These are phyloP conservation scores for Mycena latifolia DNA, from an alignment of 768 basidiomycete species.

Conservation along the genomic window DNA sequence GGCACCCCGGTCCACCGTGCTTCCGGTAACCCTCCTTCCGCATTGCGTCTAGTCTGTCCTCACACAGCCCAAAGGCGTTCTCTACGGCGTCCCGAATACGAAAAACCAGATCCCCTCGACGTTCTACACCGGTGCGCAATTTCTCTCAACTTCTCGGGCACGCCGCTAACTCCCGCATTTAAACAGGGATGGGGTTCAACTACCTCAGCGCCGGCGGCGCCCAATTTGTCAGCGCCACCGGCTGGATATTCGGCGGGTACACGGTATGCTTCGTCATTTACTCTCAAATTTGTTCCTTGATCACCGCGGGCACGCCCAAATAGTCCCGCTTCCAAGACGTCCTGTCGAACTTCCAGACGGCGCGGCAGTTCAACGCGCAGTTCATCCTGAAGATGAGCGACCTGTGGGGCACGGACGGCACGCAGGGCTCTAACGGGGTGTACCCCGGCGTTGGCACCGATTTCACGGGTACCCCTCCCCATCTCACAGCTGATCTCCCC, in stretches of 20 bases:
- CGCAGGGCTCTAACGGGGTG: conserved; percentile 33
- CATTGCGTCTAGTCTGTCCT: background rate
- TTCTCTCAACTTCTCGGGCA: background rate
- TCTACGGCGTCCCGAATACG: conserved; percentile 34
- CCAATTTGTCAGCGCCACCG: conserved; percentile 28
- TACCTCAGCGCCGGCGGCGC: conserved; percentile 39
- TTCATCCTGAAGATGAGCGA: conserved; percentile 41
- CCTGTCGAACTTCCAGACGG: conserved; percentile 38
- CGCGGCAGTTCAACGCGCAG: conserved; percentile 34
- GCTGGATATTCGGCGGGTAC: conserved; percentile 39
- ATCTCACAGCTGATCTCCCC: no score
- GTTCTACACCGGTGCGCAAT: conserved; percentile 35
- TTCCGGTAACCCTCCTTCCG: conserved; percentile 4
- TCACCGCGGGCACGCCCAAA: conserved; percentile 3
- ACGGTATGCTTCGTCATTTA: background rate
- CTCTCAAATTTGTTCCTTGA: background rate
- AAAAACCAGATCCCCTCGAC: conserved; percentile 30
- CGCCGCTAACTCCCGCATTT: no score
- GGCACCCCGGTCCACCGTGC: conserved; percentile 30
- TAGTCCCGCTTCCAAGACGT: conserved; percentile 36
- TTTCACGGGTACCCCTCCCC: conserved; percentile 13
- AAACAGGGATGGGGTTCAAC: conserved; percentile 39
- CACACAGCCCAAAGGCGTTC: conserved; percentile 5
- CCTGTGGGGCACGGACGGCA: conserved; percentile 39
- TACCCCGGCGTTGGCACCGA: conserved; percentile 34